These are phyloP conservation scores for Globisporangium spiculum DNA, from an alignment of 352 stramenopile species.

Conservation along the genomic window DNA sequence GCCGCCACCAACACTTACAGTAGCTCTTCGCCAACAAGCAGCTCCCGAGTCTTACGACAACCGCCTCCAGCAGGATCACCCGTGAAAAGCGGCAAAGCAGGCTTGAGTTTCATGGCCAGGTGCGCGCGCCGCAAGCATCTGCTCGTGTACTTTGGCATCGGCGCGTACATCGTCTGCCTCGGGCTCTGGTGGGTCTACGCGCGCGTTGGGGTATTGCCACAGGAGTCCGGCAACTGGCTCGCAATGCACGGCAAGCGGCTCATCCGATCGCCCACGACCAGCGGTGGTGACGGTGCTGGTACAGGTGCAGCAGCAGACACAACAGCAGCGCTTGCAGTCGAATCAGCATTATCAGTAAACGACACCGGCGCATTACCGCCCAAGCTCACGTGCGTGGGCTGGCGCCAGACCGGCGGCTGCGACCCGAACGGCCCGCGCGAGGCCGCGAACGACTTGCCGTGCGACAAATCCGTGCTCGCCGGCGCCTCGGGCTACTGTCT, in stretches of 20 bases:
- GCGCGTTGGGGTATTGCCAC: neutral
- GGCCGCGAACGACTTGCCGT: constrained; percentile 24
- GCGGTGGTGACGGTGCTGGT: neutral
- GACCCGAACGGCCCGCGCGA: constrained; percentile 35
- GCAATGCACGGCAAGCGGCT: constrained; percentile 8
- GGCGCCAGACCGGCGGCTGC: constrained; percentile 44
- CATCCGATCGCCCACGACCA: neutral
- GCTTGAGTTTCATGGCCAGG: neutral
- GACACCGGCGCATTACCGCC: neutral
- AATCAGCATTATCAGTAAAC: neutral
- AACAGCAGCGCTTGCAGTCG: neutral
- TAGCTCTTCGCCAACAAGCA: neutral
- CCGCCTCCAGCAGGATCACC: neutral
- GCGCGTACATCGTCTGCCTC: constrained; percentile 9
- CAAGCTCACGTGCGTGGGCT: constrained; percentile 34
- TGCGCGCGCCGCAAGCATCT: constrained; percentile 7
- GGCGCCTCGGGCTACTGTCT: constrained; percentile 44
- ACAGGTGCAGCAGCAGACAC: neutral
- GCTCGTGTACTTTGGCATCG: constrained; percentile 2
- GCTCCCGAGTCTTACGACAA: neutral
- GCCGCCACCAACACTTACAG: neutral
- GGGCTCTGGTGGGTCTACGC: constrained; percentile 13
- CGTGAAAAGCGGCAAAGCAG: neutral
- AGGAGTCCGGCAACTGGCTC: constrained; percentile 10
- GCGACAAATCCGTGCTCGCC: constrained; percentile 22